These are phyloP conservation scores for Talaromyces sp. DNA, from an alignment of 2,329 filamentous ascomycete species.

Conservation along the genomic window DNA sequence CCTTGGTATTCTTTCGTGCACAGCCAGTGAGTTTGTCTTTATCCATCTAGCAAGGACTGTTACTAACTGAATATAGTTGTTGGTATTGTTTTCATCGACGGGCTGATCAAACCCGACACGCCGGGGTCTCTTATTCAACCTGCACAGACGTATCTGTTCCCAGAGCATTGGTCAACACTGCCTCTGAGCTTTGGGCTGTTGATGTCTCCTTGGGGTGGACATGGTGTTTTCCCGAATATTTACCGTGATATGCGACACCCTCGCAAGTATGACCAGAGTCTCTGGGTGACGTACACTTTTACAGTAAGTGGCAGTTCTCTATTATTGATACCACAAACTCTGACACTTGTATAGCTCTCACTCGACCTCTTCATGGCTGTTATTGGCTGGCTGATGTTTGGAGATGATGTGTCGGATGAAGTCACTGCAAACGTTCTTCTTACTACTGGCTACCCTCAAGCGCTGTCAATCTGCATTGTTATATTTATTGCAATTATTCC, in stretches of 20 bases:
- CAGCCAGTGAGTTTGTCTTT: slow-evolving; percentile 63
- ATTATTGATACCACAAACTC: slow-evolving; percentile 14
- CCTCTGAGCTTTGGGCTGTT: slow-evolving; percentile 85
- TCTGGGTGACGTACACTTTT: slow-evolving; percentile 78
- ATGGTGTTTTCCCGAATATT: slow-evolving; percentile 77
- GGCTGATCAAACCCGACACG: slow-evolving; percentile 70
- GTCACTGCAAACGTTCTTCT: slow-evolving; percentile 85
- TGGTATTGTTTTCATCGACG: slow-evolving; percentile 76
- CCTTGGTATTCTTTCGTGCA: slow-evolving; percentile 83
- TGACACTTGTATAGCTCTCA: slow-evolving; percentile 51
- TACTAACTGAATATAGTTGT: slow-evolving; percentile 57
- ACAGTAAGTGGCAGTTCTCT: slow-evolving; percentile 49
- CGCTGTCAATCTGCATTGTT: slow-evolving; percentile 72
- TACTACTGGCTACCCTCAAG: slow-evolving; percentile 66
- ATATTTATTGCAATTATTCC: slow-evolving; percentile 88
- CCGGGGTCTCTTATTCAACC: slow-evolving; percentile 82
- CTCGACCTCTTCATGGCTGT: slow-evolving; percentile 79
- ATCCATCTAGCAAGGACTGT: not conserved
- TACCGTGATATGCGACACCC: slow-evolving; percentile 76
- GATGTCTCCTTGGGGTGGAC: slow-evolving; percentile 74
- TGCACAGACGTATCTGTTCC: slow-evolving; percentile 73
- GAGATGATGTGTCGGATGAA: slow-evolving; percentile 78
- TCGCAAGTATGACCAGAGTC: slow-evolving; percentile 68
- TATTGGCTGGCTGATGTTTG: slow-evolving; percentile 89
- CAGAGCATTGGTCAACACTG: slow-evolving; percentile 77